Evolutionary conservation across 164 flowering plant genomes (phyloP).

Genomic region (Stephania cephalantha): DNA sequence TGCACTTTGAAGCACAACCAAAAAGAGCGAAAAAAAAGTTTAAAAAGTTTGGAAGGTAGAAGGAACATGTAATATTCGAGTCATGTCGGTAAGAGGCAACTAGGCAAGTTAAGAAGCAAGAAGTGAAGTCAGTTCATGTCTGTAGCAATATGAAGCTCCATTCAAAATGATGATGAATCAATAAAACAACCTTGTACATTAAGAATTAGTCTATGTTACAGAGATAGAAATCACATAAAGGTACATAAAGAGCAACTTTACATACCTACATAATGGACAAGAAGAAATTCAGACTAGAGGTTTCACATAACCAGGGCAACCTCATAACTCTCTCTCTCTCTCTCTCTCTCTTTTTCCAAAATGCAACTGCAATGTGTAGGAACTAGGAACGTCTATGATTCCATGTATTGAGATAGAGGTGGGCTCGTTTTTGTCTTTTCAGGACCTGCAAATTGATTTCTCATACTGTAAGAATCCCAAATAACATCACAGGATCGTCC

Average conservation of each 20-base stretch:
- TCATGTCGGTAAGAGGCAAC: no score
- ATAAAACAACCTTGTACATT: not conserved
- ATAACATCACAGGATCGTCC: not conserved
- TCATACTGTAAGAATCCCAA: not conserved
- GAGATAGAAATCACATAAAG: not conserved
- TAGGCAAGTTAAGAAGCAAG: no score
- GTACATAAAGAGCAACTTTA: constrained; percentile 2
- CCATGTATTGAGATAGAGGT: constrained; percentile 79
- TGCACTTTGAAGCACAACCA: no score
- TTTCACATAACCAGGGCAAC: constrained; percentile 15
- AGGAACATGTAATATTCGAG: no score
- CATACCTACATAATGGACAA: constrained; percentile 6
- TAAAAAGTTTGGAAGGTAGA: no score
- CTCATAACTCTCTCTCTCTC: not conserved
- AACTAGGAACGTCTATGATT: constrained; percentile 28
- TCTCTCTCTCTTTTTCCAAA: no score
- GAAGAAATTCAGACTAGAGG: constrained; percentile 7
- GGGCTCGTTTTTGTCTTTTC: constrained; percentile 78
- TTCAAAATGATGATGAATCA: not conserved
- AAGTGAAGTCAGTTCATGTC: no score
- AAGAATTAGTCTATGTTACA: constrained; percentile 18
- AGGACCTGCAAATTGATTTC: constrained; percentile 44
- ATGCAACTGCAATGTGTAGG: not conserved
- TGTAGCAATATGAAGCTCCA: not conserved
- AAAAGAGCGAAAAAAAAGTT: no score